phyloP scores from a whole-genome alignment of 345 rosid genomes.

The rapeseed (Brassica napus) region Da-Ae NC_063434.1:24010501-24011000 shows the following conservation, averaged over 20 bases:
- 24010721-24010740: slow-evolving; percentile 61
- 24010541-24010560: slow-evolving; percentile 12
- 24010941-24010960: not conserved
- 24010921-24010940: not conserved
- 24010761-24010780: slow-evolving; percentile 7
- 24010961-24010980: not conserved
- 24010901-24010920: slow-evolving; percentile 6
- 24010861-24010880: not conserved
- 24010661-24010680: slow-evolving; percentile 45
- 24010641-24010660: slow-evolving; percentile 10
- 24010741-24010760: not conserved
- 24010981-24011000: slow-evolving; percentile 6
- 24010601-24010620: slow-evolving; percentile 36
- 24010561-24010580: slow-evolving; percentile 10
- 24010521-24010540: not conserved
- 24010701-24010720: slow-evolving; percentile 80
- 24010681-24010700: slow-evolving; percentile 65
- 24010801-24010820: not conserved
- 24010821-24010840: not conserved
- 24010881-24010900: slow-evolving; percentile 1
- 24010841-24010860: not conserved
- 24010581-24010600: slow-evolving; percentile 10
- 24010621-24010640: slow-evolving; percentile 33
- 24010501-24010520: not conserved
- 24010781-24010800: not conserved